These are phyloP conservation scores for Fusarium transvaalense DNA, from an alignment of 2,329 filamentous ascomycete species.

Conservation along the genomic window DNA sequence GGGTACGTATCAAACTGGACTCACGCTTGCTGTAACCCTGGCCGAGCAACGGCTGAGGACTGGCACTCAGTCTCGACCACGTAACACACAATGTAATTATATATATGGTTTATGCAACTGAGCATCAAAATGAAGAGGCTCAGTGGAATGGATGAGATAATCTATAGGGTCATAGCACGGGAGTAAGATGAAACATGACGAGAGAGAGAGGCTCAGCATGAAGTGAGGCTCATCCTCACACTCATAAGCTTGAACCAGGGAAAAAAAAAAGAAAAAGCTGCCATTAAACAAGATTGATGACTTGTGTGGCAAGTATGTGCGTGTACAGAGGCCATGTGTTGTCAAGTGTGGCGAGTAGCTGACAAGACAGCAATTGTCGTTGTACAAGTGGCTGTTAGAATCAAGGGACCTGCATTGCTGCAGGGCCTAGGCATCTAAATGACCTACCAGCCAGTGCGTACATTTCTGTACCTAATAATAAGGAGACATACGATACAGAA, in stretches of 20 bases:
- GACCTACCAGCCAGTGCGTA: not conserved
- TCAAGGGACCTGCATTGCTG: conserved; percentile 16
- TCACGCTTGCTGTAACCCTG: conserved; percentile 16
- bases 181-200: conserved; percentile 4
- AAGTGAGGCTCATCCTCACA: not conserved
- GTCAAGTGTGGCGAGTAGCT: conserved; percentile 28
- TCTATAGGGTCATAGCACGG: not conserved
- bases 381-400: conserved; percentile 4
- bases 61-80: conserved; percentile 2
- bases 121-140: not conserved
- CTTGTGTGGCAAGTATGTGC: conserved; percentile 30
- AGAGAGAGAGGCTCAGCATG: not conserved
- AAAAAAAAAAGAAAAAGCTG: not conserved
- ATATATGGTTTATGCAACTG: not conserved
- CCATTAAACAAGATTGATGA: conserved; percentile 1
- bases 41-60: conserved; percentile 23
- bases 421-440: not conserved
- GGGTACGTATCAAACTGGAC: conserved; percentile 1
- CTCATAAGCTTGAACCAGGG: conserved; percentile 16
- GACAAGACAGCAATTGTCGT: conserved; percentile 2
- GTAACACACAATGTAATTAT: conserved; percentile 8
- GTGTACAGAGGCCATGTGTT: conserved; percentile 24
- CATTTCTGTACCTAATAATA: not conserved
- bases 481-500: conserved; percentile 31
- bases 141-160: not conserved